phyloP scores from a whole-genome alignment of 2,329 filamentous ascomycete genomes.

The Aspergillus unguis region DNA sequence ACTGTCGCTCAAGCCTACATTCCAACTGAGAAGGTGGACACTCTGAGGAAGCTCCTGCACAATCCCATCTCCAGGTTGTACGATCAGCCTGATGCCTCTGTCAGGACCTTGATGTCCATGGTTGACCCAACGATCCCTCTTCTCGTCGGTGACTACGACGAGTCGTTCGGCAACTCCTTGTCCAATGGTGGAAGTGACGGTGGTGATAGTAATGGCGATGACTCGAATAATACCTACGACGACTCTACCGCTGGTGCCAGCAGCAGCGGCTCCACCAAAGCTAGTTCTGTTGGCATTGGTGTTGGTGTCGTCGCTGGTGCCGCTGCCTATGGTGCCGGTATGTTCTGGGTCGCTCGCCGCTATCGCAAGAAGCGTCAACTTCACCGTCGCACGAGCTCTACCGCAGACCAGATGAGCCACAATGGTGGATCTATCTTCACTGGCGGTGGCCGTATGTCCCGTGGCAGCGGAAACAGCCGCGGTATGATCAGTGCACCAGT shows the following conservation, averaged over 20 bases:
- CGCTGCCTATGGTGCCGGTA: slow-evolving; percentile 84
- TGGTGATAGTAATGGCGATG: slow-evolving; percentile 36
- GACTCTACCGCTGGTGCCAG: slow-evolving; percentile 50
- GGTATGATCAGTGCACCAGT: slow-evolving; percentile 84
- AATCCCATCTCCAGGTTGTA: slow-evolving; percentile 73
- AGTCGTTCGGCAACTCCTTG: slow-evolving; percentile 38
- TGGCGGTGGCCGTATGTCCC: slow-evolving; percentile 45
- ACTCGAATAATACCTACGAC: slow-evolving; percentile 35
- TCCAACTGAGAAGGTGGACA: slow-evolving; percentile 65
- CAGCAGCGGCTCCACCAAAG: slow-evolving; percentile 35
- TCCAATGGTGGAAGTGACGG: slow-evolving; percentile 40
- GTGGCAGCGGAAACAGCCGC: slow-evolving; percentile 57
- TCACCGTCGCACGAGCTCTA: slow-evolving; percentile 74
- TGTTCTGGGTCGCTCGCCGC: slow-evolving; percentile 87
- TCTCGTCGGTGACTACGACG: slow-evolving; percentile 48
- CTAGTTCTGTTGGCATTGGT: slow-evolving; percentile 63
- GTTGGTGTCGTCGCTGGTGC: slow-evolving; percentile 74
- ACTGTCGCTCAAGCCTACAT: slow-evolving; percentile 76
- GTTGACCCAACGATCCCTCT: slow-evolving; percentile 83
- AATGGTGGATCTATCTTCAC: slow-evolving; percentile 45
- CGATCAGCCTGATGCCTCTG: slow-evolving; percentile 63
- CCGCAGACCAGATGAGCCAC: slow-evolving; percentile 64
- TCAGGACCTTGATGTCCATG: slow-evolving; percentile 69
- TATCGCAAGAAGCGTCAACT: slow-evolving; percentile 82
- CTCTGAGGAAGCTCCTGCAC: slow-evolving; percentile 66